A percentile compares a stretch with the other conserved stretches of the same genome.
phyloP scores from a whole-genome alignment of 164 flowering plant genomes.

The Paratinospora sagittata region DNA sequence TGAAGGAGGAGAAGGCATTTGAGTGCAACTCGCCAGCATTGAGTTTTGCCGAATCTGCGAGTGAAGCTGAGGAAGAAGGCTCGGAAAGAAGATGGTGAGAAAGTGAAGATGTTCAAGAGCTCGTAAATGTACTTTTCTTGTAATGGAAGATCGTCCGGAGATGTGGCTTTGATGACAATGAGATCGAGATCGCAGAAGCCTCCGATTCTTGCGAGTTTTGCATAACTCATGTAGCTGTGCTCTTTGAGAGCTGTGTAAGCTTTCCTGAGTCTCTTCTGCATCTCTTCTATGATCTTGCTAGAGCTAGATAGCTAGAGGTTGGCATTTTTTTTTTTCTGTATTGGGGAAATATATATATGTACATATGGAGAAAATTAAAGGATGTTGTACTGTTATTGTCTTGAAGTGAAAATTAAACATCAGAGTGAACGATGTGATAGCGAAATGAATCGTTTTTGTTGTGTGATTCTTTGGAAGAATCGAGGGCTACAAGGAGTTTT shows the following conservation, averaged over 20 bases:
- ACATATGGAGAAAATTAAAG: background rate
- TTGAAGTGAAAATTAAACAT: background rate
- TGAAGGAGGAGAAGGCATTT: conserved; percentile 63
- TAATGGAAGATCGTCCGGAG: conserved; percentile 49
- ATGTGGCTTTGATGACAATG: conserved; percentile 46
- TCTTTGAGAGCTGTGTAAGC: conserved; percentile 37
- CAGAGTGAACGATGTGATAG: conserved; percentile 2
- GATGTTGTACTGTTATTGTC: background rate
- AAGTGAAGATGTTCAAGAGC: conserved; percentile 41
- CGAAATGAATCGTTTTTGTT: background rate
- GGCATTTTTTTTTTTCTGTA: background rate
- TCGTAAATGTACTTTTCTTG: conserved; percentile 40
- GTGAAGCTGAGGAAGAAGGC: conserved; percentile 42
- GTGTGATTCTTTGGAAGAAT: background rate
- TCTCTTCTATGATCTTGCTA: background rate
- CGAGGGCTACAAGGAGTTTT: background rate
- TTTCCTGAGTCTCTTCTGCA: conserved; percentile 25
- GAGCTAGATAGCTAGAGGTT: background rate
- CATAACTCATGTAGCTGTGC: conserved; percentile 36
- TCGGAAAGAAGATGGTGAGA: conserved; percentile 36
- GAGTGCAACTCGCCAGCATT: conserved; percentile 57
- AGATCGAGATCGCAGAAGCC: conserved; percentile 43
- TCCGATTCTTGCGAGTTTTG: conserved; percentile 38
- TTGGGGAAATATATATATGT: background rate
- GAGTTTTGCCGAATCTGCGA: conserved; percentile 44